These are phyloP conservation scores for Tolypocladium amazonense DNA, from an alignment of 2,329 filamentous ascomycete species.

Conservation along the genomic window DNA sequence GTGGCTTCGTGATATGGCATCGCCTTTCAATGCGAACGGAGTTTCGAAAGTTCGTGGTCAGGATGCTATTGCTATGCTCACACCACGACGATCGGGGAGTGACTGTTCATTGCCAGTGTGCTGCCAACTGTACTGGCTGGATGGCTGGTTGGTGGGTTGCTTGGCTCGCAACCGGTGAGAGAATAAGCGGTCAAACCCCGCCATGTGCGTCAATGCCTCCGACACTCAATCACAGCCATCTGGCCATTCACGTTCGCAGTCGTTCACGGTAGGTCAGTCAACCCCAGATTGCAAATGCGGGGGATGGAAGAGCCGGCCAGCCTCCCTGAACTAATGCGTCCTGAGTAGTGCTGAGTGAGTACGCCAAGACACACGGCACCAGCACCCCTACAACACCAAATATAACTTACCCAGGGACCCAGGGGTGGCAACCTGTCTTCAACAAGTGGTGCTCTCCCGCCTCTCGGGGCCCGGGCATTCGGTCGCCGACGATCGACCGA, in stretches of 20 bases:
- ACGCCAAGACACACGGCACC: not conserved
- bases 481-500: not conserved
- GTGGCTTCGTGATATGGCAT: not conserved
- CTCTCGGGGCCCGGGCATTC: not conserved
- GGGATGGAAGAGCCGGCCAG: not conserved
- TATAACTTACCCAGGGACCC: not conserved
- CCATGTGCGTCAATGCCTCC: not conserved
- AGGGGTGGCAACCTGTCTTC: not conserved
- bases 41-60: not conserved
- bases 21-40: not conserved
- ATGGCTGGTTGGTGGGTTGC: not conserved
- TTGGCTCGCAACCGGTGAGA: not conserved
- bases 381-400: not conserved
- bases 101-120: not conserved
- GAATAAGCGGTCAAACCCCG: not conserved
- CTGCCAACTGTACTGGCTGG: not conserved
- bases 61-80: not conserved
- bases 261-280: not conserved
- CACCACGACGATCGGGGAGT: not conserved
- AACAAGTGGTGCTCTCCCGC: not conserved
- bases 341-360: not conserved
- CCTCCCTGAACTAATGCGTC: not conserved
- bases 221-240: not conserved
- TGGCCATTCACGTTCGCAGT: not conserved
- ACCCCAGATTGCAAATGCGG: not conserved